Percentiles rank a stretch among this genome's conserved stretches.
Conservation (phyloP, 148 eudicot genomes). For the Arctostaphylos glauca region DNA sequence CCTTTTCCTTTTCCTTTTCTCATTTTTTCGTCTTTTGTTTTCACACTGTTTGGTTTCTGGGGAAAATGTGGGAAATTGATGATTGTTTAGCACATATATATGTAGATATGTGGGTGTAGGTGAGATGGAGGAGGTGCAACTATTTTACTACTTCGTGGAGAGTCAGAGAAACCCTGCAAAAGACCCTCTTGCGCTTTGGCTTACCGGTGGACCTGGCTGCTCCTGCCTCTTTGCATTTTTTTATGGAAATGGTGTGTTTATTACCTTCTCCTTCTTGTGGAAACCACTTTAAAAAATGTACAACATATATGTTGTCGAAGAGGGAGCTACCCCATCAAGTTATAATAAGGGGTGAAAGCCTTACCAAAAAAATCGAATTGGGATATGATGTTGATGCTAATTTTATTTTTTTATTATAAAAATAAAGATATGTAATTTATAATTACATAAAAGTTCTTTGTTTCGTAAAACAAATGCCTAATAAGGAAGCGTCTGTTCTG, state of each 20-base stretch:
- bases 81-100: not conserved
- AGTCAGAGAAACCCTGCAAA: conserved; percentile 22
- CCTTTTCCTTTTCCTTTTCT: too few species aligned
- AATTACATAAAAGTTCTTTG: too few species aligned
- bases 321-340: too few species aligned
- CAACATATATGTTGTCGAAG: too few species aligned
- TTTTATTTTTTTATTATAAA: too few species aligned
- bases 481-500: too few species aligned
- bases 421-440: too few species aligned
- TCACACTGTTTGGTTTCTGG: not conserved
- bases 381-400: too few species aligned
- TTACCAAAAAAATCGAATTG: too few species aligned
- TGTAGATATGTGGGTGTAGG: conserved; percentile 22
- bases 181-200: conserved; percentile 27
- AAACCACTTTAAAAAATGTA: not conserved
- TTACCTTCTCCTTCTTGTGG: not conserved
- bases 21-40: not conserved
- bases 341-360: too few species aligned
- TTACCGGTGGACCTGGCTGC: conserved; percentile 32
- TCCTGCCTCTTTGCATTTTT: conserved; percentile 15
- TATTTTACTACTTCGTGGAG: conserved; percentile 24
- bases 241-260: conserved; percentile 11
- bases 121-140: conserved; percentile 26
- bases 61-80: not conserved
- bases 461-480: too few species aligned